Evolutionary conservation across 2,329 filamentous ascomycete species (phyloP), one percentile per base, ranked within the genome.

Genomic region (Dactylellina haptotyla): DNA sequence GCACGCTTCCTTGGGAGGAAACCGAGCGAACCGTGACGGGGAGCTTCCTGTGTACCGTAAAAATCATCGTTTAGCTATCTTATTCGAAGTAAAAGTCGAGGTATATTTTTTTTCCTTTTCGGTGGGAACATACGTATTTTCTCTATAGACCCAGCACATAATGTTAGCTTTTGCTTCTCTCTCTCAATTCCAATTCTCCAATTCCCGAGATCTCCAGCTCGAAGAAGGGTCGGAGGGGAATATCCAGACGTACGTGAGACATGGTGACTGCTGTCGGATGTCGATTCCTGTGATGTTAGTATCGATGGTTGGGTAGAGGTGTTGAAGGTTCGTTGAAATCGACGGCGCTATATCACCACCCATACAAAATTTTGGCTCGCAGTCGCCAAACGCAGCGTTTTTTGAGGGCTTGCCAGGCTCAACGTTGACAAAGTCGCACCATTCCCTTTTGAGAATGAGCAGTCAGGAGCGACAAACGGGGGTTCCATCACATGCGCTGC

Each of bases 11-110:
- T 86, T 78, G 91, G 91, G 82, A 95, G 84, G 85, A 88, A 94
- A 80, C 90, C 91, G 84, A 98, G 87, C 82, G 91, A 93, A 83
- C 94, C 95, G 87, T 98, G 94, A 84, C 94, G 91, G 83, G 93
- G 93, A 83, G 93, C 93, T 88, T 96, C 88, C 84, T 86, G 89
- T 89, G 81, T 86, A 84, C 85, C 89, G 87, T 23, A 75, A 46
- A 62, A 41, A 43, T 53, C 56, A 69, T 58, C 32, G 37, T 62
- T 69, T 58, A 63, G 59, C 28, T 59, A 26, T 66, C 28, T 39
- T 46, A 20, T 41, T 45, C 28, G 32, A 23, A 41, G 37, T 18
- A 82, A 12, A 46, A n/a, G 70, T 43, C 20, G 20, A 28, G 32
- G 20, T 39, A 16, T 48, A 26, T 12, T 12, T 34, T 53, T 32